A percentile compares a stretch with the other conserved stretches of the same genome.
Evolutionary conservation across 108 stramenopile species (phyloP).

Genomic region (Licmophora abbreviata): DNA sequence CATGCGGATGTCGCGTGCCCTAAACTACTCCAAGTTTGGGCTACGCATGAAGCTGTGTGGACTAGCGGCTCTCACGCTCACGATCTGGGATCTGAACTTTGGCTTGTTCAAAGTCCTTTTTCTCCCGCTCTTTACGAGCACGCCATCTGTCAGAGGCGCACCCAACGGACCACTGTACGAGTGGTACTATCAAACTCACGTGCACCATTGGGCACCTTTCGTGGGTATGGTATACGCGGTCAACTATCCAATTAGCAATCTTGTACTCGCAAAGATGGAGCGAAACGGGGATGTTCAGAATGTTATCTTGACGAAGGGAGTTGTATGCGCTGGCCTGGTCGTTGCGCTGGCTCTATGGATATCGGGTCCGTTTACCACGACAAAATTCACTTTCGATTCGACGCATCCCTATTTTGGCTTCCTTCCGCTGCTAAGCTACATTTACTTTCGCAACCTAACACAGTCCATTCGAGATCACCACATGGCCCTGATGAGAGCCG

Average conservation of each 20-base stretch:
- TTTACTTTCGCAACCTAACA: slow-evolving; percentile 68
- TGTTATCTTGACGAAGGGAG: slow-evolving; percentile 34
- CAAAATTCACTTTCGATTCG: slow-evolving; percentile 51
- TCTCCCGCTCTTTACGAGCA: slow-evolving; percentile 19
- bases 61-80: slow-evolving; percentile 23
- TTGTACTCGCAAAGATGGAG: slow-evolving; percentile 27
- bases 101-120: slow-evolving; percentile 29
- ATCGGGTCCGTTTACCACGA: slow-evolving; percentile 29
- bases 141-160: slow-evolving; percentile 23
- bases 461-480: slow-evolving; percentile 34
- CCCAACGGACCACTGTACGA: slow-evolving; percentile 41
- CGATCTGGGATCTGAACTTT: slow-evolving; percentile 51
- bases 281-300: slow-evolving; percentile 1
- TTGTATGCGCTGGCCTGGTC: slow-evolving; percentile 13
- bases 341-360: slow-evolving; percentile 38
- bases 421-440: slow-evolving; percentile 56
- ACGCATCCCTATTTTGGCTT: slow-evolving; percentile 70
- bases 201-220: slow-evolving; percentile 75
- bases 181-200: slow-evolving; percentile 61
- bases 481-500: slow-evolving; percentile 42
- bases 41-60: slow-evolving; percentile 58
- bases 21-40: slow-evolving; percentile 56
- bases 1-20: slow-evolving; percentile 28
- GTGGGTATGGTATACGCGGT: slow-evolving; percentile 75
- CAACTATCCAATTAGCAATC: slow-evolving; percentile 58